These are phyloP conservation scores for Penicillium macrosclerotiorum DNA, from an alignment of 495 filamentous ascomycete genomes.

Conservation along the genomic window DNA sequence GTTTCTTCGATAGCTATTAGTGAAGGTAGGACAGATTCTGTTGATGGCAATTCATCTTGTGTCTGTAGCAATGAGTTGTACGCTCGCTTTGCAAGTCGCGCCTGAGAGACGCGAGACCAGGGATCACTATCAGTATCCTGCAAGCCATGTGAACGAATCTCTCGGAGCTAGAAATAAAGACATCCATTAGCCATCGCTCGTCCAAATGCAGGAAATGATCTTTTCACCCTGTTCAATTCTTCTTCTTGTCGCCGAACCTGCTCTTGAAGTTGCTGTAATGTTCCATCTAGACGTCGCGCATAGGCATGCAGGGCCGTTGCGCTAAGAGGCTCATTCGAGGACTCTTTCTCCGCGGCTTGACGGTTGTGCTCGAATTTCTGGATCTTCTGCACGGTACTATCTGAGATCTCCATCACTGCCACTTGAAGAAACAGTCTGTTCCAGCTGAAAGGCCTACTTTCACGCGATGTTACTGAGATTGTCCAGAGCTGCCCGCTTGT, in stretches of 20 bases:
- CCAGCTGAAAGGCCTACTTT: neutral
- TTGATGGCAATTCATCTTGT: slow-evolving; percentile 61
- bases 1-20: slow-evolving; percentile 68
- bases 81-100: slow-evolving; percentile 58
- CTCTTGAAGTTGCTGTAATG: slow-evolving; percentile 61
- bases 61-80: slow-evolving; percentile 60
- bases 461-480: no score
- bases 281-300: slow-evolving; percentile 57
- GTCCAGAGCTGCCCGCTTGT: neutral
- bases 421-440: neutral
- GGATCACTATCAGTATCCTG: slow-evolving; percentile 36
- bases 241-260: slow-evolving; percentile 65
- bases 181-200: neutral
- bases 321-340: slow-evolving; percentile 31
- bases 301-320: slow-evolving; percentile 37
- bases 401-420: slow-evolving; percentile 33
- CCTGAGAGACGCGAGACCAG: slow-evolving; percentile 48
- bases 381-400: slow-evolving; percentile 35
- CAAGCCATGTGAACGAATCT: slow-evolving; percentile 43
- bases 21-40: slow-evolving; percentile 66
- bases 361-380: slow-evolving; percentile 39
- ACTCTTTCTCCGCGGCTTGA: slow-evolving; percentile 34
- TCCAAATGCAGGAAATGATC: neutral
- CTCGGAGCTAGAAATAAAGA: slow-evolving; percentile 39
- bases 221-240: slow-evolving; percentile 56